These are phyloP conservation scores for Geranium brycei DNA, from an alignment of 345 rosid genomes.

Conservation along the genomic window DNA sequence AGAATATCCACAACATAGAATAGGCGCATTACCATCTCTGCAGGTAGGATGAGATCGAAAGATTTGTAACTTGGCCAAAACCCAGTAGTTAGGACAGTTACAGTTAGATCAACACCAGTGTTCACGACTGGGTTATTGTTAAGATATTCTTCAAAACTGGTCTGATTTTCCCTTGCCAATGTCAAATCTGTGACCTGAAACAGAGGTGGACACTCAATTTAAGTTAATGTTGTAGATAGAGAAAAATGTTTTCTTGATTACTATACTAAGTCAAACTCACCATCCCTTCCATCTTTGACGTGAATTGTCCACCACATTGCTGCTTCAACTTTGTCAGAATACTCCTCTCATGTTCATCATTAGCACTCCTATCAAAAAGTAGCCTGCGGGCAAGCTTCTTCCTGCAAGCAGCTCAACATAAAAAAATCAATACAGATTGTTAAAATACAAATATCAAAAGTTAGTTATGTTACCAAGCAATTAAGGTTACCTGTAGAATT, in stretches of 20 bases:
- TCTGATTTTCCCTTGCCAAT: slow-evolving; percentile 59
- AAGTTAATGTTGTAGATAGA: not conserved
- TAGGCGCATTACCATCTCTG: slow-evolving; percentile 37
- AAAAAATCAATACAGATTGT: no score
- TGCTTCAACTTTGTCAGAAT: slow-evolving; percentile 61
- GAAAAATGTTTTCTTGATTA: not conserved
- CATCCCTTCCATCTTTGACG: slow-evolving; percentile 83
- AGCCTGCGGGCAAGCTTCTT: slow-evolving; percentile 59
- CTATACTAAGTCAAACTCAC: slow-evolving; percentile 20
- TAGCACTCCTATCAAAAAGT: slow-evolving; percentile 52
- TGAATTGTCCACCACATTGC: slow-evolving; percentile 69
- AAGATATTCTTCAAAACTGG: slow-evolving; percentile 47
- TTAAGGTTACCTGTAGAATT: slow-evolving; percentile 38
- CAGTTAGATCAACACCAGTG: slow-evolving; percentile 54
- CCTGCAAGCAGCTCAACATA: slow-evolving; percentile 19
- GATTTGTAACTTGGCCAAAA: slow-evolving; percentile 77
- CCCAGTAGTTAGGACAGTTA: slow-evolving; percentile 62
- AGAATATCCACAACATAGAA: not conserved
- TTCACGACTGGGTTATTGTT: slow-evolving; percentile 26
- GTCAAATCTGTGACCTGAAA: slow-evolving; percentile 59
- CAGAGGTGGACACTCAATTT: not conserved
- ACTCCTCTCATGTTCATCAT: slow-evolving; percentile 63
- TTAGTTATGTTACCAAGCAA: not conserved
- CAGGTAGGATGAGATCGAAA: slow-evolving; percentile 53
- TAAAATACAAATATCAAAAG: not conserved